A percentile compares a stretch with the other conserved stretches of the same genome.
These are phyloP conservation scores for Didymella pinodella DNA, from an alignment of 2,329 filamentous ascomycete species.

Conservation along the genomic window DNA sequence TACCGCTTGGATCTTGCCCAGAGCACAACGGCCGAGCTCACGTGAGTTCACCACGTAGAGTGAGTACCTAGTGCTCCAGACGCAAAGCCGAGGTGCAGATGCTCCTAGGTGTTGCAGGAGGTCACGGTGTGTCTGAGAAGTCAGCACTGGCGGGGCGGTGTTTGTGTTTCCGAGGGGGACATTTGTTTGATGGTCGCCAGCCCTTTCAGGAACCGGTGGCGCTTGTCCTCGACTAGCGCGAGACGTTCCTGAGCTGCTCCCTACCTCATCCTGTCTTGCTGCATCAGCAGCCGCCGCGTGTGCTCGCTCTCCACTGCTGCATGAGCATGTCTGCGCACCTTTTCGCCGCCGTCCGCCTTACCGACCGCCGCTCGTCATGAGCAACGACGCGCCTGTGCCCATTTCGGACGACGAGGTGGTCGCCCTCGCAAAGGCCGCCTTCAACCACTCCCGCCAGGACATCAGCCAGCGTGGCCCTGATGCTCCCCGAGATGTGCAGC, in stretches of 20 bases:
- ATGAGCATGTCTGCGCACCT: slow-evolving; percentile 19
- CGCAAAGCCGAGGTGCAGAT: too few relatives aligned
- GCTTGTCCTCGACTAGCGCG: slow-evolving; percentile 8
- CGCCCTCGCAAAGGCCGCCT: slow-evolving; percentile 69
- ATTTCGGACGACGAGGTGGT: slow-evolving; percentile 71
- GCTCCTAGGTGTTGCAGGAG: neutral
- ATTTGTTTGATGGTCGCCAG: slow-evolving; percentile 9
- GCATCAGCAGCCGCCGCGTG: slow-evolving; percentile 6
- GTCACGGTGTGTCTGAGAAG: slow-evolving; percentile 2
- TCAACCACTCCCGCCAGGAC: slow-evolving; percentile 71
- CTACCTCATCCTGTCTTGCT: neutral
- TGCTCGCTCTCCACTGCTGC: slow-evolving; percentile 5
- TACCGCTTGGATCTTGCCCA: neutral
- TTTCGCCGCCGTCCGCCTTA: slow-evolving; percentile 14
- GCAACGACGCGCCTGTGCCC: slow-evolving; percentile 52
- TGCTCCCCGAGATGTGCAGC: slow-evolving; percentile 64
- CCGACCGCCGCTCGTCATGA: slow-evolving; percentile 40
- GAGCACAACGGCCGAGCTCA: slow-evolving; percentile 11
- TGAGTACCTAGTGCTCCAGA: too few relatives aligned
- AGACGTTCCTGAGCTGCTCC: slow-evolving; percentile 11
- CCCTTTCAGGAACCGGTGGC: slow-evolving; percentile 7
- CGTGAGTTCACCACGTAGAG: neutral
- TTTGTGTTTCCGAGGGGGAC: slow-evolving; percentile 9
- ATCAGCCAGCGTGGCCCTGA: slow-evolving; percentile 60
- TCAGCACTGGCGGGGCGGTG: slow-evolving; percentile 6